Conservation (phyloP, 805 yeast species). For the Saccharomycopsis olivae region DNA sequence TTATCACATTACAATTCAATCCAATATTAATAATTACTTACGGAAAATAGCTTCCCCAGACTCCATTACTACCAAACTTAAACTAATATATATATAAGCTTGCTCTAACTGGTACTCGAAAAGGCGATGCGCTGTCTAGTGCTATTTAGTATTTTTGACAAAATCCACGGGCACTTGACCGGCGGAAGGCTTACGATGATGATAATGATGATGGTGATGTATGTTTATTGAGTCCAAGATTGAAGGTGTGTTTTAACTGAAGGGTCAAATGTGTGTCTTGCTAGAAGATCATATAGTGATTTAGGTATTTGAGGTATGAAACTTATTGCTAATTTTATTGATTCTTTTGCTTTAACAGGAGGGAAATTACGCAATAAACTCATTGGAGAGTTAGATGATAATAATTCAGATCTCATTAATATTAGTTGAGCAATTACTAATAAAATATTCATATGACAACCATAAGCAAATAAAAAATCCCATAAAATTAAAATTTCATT, state of each 20-base stretch:
- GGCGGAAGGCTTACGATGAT: too few relatives aligned
- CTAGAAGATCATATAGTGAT: constrained; percentile 32
- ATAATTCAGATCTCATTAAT: constrained; percentile 51
- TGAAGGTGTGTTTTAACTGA: constrained; percentile 9
- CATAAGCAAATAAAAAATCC: constrained; percentile 89
- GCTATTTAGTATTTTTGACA: too few relatives aligned
- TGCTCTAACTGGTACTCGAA: too few relatives aligned
- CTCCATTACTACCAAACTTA: too few relatives aligned
- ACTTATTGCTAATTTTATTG: constrained; percentile 69
- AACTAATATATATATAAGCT: too few relatives aligned
- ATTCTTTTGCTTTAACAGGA: constrained; percentile 54
- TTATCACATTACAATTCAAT: background rate
- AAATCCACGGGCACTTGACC: too few relatives aligned
- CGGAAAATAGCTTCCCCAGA: constrained; percentile 19
- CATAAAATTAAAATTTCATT: constrained; percentile 65
- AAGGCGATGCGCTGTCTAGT: too few relatives aligned
- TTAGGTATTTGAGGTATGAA: constrained; percentile 69
- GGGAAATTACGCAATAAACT: constrained; percentile 65
- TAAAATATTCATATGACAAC: constrained; percentile 76
- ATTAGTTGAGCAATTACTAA: constrained; percentile 78
- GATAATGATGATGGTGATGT: too few relatives aligned
- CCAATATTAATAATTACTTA: constrained; percentile 12
- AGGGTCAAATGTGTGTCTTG: constrained; percentile 15
- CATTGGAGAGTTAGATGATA: constrained; percentile 58
- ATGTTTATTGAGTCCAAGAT: background rate